These are phyloP conservation scores for Sesbania bispinosa DNA, from an alignment of 306 rosid genomes.

Conservation along the genomic window DNA sequence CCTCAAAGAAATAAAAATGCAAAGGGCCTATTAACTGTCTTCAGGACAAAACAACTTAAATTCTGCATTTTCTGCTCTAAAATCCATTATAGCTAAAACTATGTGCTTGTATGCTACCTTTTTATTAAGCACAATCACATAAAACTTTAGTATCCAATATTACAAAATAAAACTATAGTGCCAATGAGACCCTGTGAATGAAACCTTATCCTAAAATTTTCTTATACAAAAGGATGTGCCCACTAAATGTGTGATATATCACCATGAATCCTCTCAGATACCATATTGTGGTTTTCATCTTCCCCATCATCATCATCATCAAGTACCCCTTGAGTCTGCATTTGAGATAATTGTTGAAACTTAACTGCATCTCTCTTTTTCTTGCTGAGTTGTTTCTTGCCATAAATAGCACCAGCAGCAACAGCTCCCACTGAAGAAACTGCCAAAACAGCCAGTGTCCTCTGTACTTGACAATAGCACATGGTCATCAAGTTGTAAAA, in stretches of 20 bases:
- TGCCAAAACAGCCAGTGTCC: too few relatives aligned
- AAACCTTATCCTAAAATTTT: neutral
- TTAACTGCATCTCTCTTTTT: slow-evolving; percentile 8
- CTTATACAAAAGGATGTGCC: neutral
- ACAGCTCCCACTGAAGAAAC: slow-evolving; percentile 34
- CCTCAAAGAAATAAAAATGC: too few relatives aligned
- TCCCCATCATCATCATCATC: slow-evolving; percentile 18
- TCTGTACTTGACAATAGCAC: too few relatives aligned
- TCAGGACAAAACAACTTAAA: neutral
- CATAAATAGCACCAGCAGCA: slow-evolving; percentile 33
- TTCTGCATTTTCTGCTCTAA: neutral
- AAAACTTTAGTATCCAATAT: neutral
- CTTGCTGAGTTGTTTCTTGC: slow-evolving; percentile 25
- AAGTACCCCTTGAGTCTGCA: neutral
- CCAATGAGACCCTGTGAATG: neutral
- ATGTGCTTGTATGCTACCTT: neutral
- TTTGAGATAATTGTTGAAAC: slow-evolving; percentile 26
- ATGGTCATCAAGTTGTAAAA: neutral
- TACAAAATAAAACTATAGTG: neutral
- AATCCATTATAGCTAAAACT: neutral
- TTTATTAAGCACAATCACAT: neutral
- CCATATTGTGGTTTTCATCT: neutral
- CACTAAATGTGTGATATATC: slow-evolving; percentile 19
- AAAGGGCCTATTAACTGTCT: too few relatives aligned
- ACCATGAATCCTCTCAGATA: neutral